Percentiles rank a stretch among this genome's conserved stretches.
Evolutionary conservation across 345 rosid genomes (phyloP).

Genomic region (Hibiscus mutabilis): DNA sequence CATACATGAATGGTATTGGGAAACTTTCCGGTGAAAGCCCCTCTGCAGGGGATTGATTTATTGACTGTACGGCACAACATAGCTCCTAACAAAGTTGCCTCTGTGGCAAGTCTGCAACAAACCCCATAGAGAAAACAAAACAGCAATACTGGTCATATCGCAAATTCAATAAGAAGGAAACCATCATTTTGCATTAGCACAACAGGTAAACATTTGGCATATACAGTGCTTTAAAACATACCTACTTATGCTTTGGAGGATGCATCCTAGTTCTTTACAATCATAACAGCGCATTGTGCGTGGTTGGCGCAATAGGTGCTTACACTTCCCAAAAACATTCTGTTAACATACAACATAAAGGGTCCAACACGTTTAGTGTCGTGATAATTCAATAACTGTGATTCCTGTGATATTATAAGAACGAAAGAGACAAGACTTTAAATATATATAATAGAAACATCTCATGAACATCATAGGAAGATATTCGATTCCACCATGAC

Average conservation of each 20-base stretch:
- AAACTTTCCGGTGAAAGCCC: not conserved
- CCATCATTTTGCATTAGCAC: not conserved
- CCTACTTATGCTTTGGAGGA: constrained; percentile 33
- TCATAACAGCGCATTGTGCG: constrained; percentile 66
- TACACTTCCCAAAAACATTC: constrained; percentile 95
- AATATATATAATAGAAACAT: not conserved
- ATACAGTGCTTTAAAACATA: constrained; percentile 7
- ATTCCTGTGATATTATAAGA: not conserved
- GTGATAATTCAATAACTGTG: not conserved
- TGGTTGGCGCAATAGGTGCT: constrained; percentile 87
- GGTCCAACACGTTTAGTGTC: constrained; percentile 5
- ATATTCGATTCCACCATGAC: not conserved
- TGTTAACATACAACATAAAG: constrained; percentile 18
- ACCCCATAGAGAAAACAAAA: not conserved
- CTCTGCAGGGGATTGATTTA: not conserved
- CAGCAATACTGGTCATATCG: not conserved
- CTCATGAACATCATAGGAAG: not conserved
- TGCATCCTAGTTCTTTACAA: constrained; percentile 51
- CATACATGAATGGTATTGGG: not conserved
- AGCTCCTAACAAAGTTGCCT: not conserved
- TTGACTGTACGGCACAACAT: not conserved
- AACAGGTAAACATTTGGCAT: not conserved
- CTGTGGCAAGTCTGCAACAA: not conserved
- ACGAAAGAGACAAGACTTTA: not conserved
- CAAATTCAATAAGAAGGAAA: not conserved